Evolutionary conservation across 1,284 basidiomycete species (phyloP), one percentile per base, ranked within the genome.

Genomic region (Porogramme epimiltina): DNA sequence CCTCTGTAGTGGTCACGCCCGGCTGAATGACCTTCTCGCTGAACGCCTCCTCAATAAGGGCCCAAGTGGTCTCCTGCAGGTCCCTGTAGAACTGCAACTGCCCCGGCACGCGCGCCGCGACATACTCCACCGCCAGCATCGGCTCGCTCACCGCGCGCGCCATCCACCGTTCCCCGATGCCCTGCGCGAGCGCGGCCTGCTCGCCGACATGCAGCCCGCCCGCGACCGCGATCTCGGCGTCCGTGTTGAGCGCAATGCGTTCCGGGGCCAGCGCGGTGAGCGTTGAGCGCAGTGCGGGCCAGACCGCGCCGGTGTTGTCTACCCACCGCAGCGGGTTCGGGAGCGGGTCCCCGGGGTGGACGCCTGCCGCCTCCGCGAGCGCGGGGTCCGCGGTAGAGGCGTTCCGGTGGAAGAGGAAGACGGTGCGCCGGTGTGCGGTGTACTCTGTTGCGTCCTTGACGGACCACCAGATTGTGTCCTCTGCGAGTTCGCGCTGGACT

Each of bases 171-270:
- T 66, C 60, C 9, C 74, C 75, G 4, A 81, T 64, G 53, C 74
- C 69, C 43, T 69, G 65, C 19, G 34, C 34, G 34, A 81, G 59
- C 4, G 70, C 70, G 15, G 68, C 63, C 19, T 71, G 66, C 59
- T 82, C 79, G 19, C 80, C 80, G 13, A 73, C 73, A 52, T 79
- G 76, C 49, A 82, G 67, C 13, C 80, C 80, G 45, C 77, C 78
- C 3, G 72, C 73, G 58, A 80, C 80, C 3, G 77, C 75, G 52
- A 79, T 71, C 63, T 76, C 62, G 18, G 67, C 62, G 59, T 81
- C 77, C 37, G 70, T 70, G 55, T 81, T 80, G 37, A 81, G 59
- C 3, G 74, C 74, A 47, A 81, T 80, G 19, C 66, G 67, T 25
- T 65, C 48, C 16, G 78, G 78, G 45, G 73, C 50, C 50, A 72